Base-by-base conservation (phyloP, 257 asterid species). In the Solanum rostratum region DNA sequence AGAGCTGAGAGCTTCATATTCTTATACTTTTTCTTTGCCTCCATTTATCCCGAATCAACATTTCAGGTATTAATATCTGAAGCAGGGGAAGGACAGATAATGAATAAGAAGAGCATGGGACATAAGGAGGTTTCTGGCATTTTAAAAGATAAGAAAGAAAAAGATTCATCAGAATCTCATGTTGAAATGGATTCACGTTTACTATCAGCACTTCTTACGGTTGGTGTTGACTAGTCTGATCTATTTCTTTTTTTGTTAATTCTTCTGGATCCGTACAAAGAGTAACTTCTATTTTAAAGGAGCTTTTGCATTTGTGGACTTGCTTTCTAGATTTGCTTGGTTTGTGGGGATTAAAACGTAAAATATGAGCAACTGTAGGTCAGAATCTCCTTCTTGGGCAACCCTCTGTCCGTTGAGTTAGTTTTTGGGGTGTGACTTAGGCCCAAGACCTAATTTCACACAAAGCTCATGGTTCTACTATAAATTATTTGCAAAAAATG, bases 181-280 rank as follows among this genome's bases (percentile, higher is more conserved):
- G 87, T 94, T 74, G 98, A 91, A 91, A 94, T 97, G 99, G 99
- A 97, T 89, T 97, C 99, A 8, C 98, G 98, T 65, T 88, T 97
- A 83, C 87, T 97, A 52, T 93, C 98, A 74, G 97, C 96, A 84
- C 94, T 97, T 84, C 88, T 95, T 87, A 91, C 96, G 62, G 98
- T 97, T 55, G 87, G 98, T 93, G 70, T 53, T 54, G 80, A 10
- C 22, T 16, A 9, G 30, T 82, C 76, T 83, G 22, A 83, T 86
- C 84, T 71, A 50, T 79, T 33, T 82, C 4, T 46, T 76, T 79
- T n/a, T 18, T 37, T 60, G 19, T 66, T 43, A 45, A 10, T 49
- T 39, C 27, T 57, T 50, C 22, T 41, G 30, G 55, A 37, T 57
- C 15, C 45, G 30, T 54, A 46, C 55, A 63, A 19, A 50, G 82